Conservation (phyloP, 352 stramenopile genomes). For the Phytophthora podocarpi region DNA sequence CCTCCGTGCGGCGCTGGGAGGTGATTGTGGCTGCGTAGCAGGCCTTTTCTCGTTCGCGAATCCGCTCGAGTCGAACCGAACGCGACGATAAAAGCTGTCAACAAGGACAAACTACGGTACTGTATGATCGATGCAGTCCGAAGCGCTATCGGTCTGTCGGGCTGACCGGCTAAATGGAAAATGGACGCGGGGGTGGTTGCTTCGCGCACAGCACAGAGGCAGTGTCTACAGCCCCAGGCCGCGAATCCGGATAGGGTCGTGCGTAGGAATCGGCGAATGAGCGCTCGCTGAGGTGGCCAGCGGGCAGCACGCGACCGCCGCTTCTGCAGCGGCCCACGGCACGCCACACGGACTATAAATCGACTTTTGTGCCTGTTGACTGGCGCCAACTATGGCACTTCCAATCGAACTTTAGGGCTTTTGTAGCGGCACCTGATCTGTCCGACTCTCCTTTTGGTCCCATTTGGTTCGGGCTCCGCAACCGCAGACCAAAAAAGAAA, state of each 20-base stretch:
- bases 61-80: not conserved
- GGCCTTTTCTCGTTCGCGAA: not conserved
- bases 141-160: too few species aligned
- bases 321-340: conserved; percentile 3
- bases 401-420: conserved; percentile 38
- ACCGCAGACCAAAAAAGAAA: conserved; percentile 16
- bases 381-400: conserved; percentile 14
- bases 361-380: conserved; percentile 14
- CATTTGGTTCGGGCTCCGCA: not conserved
- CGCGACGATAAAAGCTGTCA: conserved; percentile 1
- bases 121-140: not conserved
- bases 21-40: conserved; percentile 15
- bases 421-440: conserved; percentile 9
- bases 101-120: not conserved
- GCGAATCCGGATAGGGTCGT: conserved; percentile 30
- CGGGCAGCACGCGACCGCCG: conserved; percentile 22
- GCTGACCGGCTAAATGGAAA: conserved; percentile 37
- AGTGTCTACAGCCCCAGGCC: conserved; percentile 26
- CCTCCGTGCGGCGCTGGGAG: not conserved
- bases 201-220: conserved; percentile 9
- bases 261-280: conserved; percentile 41
- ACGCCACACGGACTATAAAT: conserved; percentile 23
- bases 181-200: conserved; percentile 15
- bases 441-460: conserved; percentile 15
- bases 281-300: conserved; percentile 4